These are phyloP conservation scores for Vaccinium myrtillus DNA, from an alignment of 148 eudicot genomes.

Conservation along the genomic window DNA sequence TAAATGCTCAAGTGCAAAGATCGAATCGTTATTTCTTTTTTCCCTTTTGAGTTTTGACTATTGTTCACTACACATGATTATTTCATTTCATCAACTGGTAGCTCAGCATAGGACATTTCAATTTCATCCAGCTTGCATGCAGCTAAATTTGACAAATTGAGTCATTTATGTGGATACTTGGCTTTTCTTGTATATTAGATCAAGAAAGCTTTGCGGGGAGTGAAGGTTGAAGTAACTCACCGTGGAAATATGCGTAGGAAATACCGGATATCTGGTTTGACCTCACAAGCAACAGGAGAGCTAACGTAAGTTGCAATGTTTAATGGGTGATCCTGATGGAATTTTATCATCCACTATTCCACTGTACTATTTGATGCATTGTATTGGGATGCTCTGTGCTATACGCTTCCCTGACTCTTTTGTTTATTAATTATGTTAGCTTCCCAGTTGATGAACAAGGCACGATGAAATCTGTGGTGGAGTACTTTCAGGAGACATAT, in stretches of 20 bases:
- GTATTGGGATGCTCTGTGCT: not conserved
- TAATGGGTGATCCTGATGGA: not conserved
- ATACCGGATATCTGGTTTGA: slow-evolving; percentile 69
- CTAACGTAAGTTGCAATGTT: slow-evolving; percentile 47
- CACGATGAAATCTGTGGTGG: slow-evolving; percentile 77
- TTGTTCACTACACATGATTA: not conserved
- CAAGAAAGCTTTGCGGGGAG: slow-evolving; percentile 72
- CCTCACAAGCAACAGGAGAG: slow-evolving; percentile 76
- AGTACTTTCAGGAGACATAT: slow-evolving; percentile 75
- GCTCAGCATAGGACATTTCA: not conserved
- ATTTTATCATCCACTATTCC: not conserved
- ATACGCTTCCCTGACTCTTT: not conserved
- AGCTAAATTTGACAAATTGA: not conserved
- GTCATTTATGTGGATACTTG: not conserved
- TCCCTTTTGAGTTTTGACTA: no score
- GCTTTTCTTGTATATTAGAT: slow-evolving; percentile 39
- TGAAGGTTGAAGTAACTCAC: slow-evolving; percentile 76
- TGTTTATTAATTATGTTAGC: slow-evolving; percentile 23
- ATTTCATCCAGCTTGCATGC: slow-evolving; percentile 7
- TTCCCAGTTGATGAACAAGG: slow-evolving; percentile 83
- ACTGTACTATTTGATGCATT: not conserved
- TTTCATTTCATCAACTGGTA: not conserved
- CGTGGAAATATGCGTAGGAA: slow-evolving; percentile 74
- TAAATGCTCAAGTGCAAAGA: not conserved
- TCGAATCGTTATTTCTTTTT: not conserved